Evolutionary conservation across 371 early-diverging fungal genomes (phyloP).

Genomic region (Rhizomucor miehei): DNA sequence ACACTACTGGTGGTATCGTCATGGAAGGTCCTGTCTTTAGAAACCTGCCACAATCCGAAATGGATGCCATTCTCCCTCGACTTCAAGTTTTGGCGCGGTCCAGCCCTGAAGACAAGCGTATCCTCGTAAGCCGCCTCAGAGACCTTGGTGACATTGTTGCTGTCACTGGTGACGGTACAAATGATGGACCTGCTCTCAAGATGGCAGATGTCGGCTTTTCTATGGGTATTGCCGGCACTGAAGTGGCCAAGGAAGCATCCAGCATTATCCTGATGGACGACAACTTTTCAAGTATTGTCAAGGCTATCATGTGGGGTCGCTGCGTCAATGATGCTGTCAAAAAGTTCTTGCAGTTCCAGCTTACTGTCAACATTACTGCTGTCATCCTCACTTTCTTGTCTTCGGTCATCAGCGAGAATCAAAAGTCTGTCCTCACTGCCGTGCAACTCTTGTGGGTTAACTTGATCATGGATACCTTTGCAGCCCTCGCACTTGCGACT

Average conservation of each 20-base stretch:
- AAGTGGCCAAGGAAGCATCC: constrained; percentile 77
- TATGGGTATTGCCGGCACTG: constrained; percentile 82
- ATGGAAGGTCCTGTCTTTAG: constrained; percentile 73
- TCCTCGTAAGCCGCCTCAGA: constrained; percentile 62
- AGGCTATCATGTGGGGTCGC: constrained; percentile 75
- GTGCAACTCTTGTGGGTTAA: constrained; percentile 78
- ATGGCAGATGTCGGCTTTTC: constrained; percentile 75
- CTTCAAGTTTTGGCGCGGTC: constrained; percentile 74
- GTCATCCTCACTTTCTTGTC: constrained; percentile 62
- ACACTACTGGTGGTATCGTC: constrained; percentile 54
- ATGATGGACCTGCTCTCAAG: constrained; percentile 77
- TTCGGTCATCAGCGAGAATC: constrained; percentile 34
- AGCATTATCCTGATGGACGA: constrained; percentile 77
- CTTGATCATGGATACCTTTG: constrained; percentile 76
- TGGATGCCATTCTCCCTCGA: constrained; percentile 60
- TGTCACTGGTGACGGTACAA: constrained; percentile 79
- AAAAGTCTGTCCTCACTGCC: constrained; percentile 58
- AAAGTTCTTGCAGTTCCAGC: constrained; percentile 77
- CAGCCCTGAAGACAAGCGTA: constrained; percentile 69
- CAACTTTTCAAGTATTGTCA: constrained; percentile 72
- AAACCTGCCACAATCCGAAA: constrained; percentile 50
- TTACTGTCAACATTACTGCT: constrained; percentile 71
- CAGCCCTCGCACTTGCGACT: constrained; percentile 70
- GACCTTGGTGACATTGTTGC: constrained; percentile 67
- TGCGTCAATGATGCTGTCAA: constrained; percentile 75